These are phyloP conservation scores for Trametes meyenii DNA, from an alignment of 768 basidiomycete species.

Conservation along the genomic window DNA sequence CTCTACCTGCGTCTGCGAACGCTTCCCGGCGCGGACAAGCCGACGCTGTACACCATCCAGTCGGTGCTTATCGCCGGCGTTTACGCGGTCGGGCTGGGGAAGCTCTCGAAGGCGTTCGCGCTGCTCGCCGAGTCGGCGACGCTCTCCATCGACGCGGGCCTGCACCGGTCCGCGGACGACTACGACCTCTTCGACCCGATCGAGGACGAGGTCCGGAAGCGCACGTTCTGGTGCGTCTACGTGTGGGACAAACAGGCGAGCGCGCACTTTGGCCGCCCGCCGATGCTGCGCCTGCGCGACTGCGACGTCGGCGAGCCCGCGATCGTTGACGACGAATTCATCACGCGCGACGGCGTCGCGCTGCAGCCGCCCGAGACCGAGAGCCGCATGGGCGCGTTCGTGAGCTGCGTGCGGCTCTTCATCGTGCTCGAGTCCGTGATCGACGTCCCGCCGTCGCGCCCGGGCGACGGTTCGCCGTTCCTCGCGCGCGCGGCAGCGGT, in stretches of 20 bases:
- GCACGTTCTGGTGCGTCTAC: slow-evolving; percentile 97
- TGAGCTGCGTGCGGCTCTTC: slow-evolving; percentile 75
- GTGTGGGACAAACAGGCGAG: slow-evolving; percentile 94
- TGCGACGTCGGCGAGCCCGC: slow-evolving; percentile 90
- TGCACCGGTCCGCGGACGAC: slow-evolving; percentile 85
- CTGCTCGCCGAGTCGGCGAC: slow-evolving; percentile 87
- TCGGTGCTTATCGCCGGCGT: slow-evolving; percentile 90
- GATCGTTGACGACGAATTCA: slow-evolving; percentile 87
- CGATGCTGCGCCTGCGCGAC: slow-evolving; percentile 83
- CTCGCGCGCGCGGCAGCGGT: slow-evolving; percentile 69
- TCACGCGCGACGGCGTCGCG: slow-evolving; percentile 71
- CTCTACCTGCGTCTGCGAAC: slow-evolving; percentile 84
- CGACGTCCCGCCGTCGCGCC: slow-evolving; percentile 74
- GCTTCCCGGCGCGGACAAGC: slow-evolving; percentile 85
- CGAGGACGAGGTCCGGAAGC: slow-evolving; percentile 89
- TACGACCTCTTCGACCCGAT: slow-evolving; percentile 88
- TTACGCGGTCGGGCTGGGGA: slow-evolving; percentile 89
- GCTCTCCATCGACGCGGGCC: slow-evolving; percentile 84
- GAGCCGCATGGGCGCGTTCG: slow-evolving; percentile 81
- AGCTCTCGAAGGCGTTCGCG: slow-evolving; percentile 83
- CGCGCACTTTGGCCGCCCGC: slow-evolving; percentile 87
- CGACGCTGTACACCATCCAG: slow-evolving; percentile 91
- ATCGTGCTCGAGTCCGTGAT: slow-evolving; percentile 88
- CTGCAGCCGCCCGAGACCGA: slow-evolving; percentile 71
- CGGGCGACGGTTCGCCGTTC: slow-evolving; percentile 75